Conservation (phyloP, 179 eudicot species). For the Sideroxylon spinosum region DNA sequence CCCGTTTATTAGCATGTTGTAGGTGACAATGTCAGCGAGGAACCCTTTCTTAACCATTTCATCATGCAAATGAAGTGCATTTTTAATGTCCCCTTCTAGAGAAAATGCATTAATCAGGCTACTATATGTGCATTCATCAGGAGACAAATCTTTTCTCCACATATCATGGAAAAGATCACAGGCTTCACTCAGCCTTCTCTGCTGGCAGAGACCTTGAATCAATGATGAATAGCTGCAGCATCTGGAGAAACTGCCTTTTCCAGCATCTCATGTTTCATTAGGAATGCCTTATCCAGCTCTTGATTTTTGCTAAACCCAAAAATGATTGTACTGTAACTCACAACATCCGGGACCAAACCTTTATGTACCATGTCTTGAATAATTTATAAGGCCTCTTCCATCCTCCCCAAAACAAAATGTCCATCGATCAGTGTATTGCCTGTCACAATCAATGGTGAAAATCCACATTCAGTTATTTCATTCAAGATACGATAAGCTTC, state of each 20-base stretch:
- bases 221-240: slow-evolving; percentile 76
- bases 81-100: slow-evolving; percentile 58
- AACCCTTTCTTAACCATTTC: slow-evolving; percentile 76
- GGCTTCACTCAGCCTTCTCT: slow-evolving; percentile 60
- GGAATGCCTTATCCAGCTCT: slow-evolving; percentile 66
- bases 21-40: slow-evolving; percentile 86
- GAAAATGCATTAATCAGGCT: slow-evolving; percentile 74
- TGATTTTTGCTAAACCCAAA: slow-evolving; percentile 63
- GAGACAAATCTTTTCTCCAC: slow-evolving; percentile 50
- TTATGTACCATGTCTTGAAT: slow-evolving; percentile 47
- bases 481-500: slow-evolving; percentile 65
- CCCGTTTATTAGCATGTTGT: slow-evolving; percentile 85
- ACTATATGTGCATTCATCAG: slow-evolving; percentile 79
- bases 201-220: slow-evolving; percentile 77
- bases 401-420: slow-evolving; percentile 61
- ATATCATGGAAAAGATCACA: slow-evolving; percentile 68
- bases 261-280: slow-evolving; percentile 66
- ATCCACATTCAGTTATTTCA: slow-evolving; percentile 64
- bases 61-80: slow-evolving; percentile 68
- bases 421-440: slow-evolving; percentile 85
- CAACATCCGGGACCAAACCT: slow-evolving; percentile 75
- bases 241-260: slow-evolving; percentile 60
- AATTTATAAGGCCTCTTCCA: slow-evolving; percentile 60
- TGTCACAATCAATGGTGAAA: slow-evolving; percentile 71
- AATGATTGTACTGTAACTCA: slow-evolving; percentile 78